These are phyloP conservation scores for Xerocomellus chrysenteron DNA, from an alignment of 768 basidiomycete genomes.

Conservation along the genomic window DNA sequence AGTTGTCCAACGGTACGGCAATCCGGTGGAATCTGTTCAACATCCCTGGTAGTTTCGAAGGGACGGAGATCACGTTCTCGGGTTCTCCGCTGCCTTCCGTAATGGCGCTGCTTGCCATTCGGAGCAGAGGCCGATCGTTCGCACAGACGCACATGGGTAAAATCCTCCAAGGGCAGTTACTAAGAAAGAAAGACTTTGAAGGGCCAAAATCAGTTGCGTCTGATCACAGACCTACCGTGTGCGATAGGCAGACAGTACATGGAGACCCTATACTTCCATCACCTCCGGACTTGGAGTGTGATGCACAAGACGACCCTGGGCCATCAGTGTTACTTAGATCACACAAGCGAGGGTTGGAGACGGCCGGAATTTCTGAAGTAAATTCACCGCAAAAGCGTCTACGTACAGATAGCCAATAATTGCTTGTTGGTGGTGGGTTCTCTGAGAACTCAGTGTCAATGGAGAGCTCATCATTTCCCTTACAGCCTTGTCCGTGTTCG, in stretches of 20 bases:
- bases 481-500: neutral
- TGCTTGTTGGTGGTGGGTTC: neutral
- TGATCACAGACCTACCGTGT: too few relatives aligned
- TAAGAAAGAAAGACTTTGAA: neutral
- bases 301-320: neutral
- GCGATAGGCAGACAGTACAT: neutral
- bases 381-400: neutral
- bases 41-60: neutral
- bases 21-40: neutral
- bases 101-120: neutral
- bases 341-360: neutral
- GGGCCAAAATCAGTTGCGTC: neutral
- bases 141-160: neutral
- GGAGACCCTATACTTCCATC: too few relatives aligned
- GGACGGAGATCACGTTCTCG: neutral
- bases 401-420: neutral
- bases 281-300: too few relatives aligned
- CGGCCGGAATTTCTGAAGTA: neutral
- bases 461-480: too few relatives aligned
- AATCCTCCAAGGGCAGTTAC: neutral
- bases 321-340: neutral
- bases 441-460: too few relatives aligned
- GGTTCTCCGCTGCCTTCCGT: neutral
- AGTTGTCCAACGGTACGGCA: neutral
- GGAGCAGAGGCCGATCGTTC: neutral